Conservation (phyloP, 495 filamentous ascomycete species). For the Cercophora newfieldiana region DNA sequence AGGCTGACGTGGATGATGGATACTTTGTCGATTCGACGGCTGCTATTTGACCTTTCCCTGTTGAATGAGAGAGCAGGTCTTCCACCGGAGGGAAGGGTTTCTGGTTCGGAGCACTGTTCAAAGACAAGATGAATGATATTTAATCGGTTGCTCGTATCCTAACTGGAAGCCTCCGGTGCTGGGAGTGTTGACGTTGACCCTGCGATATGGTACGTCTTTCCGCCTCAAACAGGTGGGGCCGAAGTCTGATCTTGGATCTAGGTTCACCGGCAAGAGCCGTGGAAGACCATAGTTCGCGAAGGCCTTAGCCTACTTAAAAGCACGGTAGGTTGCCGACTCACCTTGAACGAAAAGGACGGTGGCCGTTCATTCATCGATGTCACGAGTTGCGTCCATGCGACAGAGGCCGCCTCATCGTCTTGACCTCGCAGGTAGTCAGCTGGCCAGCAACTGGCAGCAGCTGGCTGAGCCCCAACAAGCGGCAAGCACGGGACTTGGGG, state of each 20-base stretch:
- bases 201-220: not conserved
- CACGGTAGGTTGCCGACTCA: not conserved
- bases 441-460: not conserved
- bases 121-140: no score
- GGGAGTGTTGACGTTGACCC: not conserved
- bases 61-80: no score
- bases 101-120: no score
- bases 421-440: not conserved
- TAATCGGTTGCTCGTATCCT: no score
- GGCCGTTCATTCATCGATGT: slow-evolving; percentile 10
- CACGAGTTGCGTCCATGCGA: slow-evolving; percentile 14
- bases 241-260: not conserved
- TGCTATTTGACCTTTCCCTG: no score
- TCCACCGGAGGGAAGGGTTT: no score
- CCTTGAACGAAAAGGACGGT: not conserved
- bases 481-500: not conserved
- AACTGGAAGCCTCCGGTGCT: no score
- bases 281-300: slow-evolving; percentile 6
- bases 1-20: no score
- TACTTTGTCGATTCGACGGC: no score
- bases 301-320: not conserved
- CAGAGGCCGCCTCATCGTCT: not conserved
- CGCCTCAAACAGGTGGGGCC: not conserved
- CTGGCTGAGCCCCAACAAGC: not conserved
- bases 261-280: not conserved